phyloP scores from a whole-genome alignment of 2,329 filamentous ascomycete species.

The Cercospora zeina region DNA sequence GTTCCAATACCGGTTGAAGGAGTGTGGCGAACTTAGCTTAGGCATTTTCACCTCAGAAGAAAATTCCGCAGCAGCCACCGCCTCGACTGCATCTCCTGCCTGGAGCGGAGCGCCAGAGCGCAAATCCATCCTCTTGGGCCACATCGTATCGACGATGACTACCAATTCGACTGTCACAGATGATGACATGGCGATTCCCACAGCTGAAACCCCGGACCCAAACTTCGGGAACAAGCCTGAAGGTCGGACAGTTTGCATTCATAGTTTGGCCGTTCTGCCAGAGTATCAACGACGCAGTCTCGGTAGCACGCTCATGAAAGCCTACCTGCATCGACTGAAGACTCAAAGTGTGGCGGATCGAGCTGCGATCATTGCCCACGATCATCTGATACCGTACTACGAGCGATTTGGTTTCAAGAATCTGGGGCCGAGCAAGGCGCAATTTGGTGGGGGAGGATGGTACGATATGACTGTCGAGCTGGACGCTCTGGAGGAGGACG shows the following conservation, averaged over 20 bases:
- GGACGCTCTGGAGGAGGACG: constrained; percentile 8
- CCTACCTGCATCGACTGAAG: constrained; percentile 75
- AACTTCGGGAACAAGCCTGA: constrained; percentile 69
- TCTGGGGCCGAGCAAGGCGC: constrained; percentile 65
- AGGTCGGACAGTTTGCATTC: constrained; percentile 74
- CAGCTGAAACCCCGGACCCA: constrained; percentile 43
- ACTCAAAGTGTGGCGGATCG: constrained; percentile 68
- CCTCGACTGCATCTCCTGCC: constrained; percentile 57
- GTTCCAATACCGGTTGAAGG: constrained; percentile 74
- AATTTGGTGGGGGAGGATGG: constrained; percentile 80
- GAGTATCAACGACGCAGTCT: constrained; percentile 72
- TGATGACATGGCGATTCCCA: constrained; percentile 71
- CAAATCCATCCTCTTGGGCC: constrained; percentile 69
- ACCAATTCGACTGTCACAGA: constrained; percentile 66
- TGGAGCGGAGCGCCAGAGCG: constrained; percentile 60
- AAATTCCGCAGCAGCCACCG: constrained; percentile 56
- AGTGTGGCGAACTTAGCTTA: constrained; percentile 73
- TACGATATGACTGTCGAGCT: constrained; percentile 68
- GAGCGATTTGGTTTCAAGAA: constrained; percentile 71
- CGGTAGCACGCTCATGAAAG: constrained; percentile 70
- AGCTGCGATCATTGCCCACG: constrained; percentile 74
- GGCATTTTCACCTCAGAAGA: constrained; percentile 73
- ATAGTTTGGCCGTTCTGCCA: constrained; percentile 78
- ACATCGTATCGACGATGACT: constrained; percentile 74
- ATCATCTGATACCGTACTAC: constrained; percentile 73